A percentile compares a stretch with the other conserved stretches of the same genome.
phyloP scores from a whole-genome alignment of 345 rosid species.

The Rhodamnia rubescens region DNA sequence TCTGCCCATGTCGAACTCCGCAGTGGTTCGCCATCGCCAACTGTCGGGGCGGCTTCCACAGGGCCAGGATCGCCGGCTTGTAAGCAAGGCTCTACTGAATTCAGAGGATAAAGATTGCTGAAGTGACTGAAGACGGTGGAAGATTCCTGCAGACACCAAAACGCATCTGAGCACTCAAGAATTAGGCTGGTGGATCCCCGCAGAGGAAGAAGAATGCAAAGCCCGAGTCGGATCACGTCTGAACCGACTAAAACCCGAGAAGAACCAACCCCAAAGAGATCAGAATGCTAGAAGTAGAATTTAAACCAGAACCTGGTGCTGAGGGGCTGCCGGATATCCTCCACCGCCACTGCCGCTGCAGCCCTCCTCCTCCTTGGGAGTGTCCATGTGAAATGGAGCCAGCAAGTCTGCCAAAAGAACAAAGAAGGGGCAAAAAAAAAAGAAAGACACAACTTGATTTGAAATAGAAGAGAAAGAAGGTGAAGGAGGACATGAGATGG shows the following conservation, averaged over 20 bases:
- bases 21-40: not conserved
- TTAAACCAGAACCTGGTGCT: not conserved
- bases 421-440: not conserved
- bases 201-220: not conserved
- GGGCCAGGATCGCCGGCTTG: not conserved
- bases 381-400: not conserved
- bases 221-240: not conserved
- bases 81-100: not conserved
- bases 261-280: not conserved
- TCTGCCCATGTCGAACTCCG: not conserved
- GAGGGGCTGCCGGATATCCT: not conserved
- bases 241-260: not conserved
- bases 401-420: not conserved
- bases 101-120: not conserved
- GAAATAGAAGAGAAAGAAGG: not conserved
- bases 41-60: no score
- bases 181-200: no score
- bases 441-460: not conserved
- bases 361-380: not conserved
- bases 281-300: not conserved
- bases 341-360: not conserved
- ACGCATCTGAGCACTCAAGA: not conserved
- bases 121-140: not conserved
- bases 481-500: not conserved
- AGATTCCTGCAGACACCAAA: not conserved